Evolutionary conservation across 805 yeast species (phyloP).

Genomic region (Scheffersomyces lignosus): DNA sequence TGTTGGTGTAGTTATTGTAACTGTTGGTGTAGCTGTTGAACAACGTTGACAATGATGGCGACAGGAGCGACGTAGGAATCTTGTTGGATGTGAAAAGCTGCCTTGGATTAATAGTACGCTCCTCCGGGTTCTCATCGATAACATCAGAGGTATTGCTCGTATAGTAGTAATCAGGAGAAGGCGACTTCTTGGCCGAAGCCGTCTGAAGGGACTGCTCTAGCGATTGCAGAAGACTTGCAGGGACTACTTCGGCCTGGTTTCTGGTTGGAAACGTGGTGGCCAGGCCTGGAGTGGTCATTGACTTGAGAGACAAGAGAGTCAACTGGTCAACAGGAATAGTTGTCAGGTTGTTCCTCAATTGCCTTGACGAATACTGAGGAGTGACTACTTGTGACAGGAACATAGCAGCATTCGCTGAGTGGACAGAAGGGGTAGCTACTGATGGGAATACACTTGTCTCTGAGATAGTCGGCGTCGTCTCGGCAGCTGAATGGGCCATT

Average conservation of each 20-base stretch:
- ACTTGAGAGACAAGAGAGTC: background rate
- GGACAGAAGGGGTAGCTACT: background rate
- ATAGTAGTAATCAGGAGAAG: conserved; percentile 6
- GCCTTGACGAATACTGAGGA: background rate
- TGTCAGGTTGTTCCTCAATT: background rate
- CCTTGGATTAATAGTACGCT: conserved; percentile 13
- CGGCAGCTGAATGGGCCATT: background rate
- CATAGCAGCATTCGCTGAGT: background rate
- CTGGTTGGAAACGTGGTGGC: background rate
- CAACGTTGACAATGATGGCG: conserved; percentile 7
- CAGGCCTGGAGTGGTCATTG: background rate
- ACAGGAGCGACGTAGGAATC: conserved; percentile 7
- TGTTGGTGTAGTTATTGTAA: background rate
- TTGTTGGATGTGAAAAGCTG: conserved; percentile 10
- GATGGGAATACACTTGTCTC: background rate
- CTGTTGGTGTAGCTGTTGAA: conserved; percentile 2
- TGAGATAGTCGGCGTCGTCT: background rate
- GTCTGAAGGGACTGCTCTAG: too few species aligned
- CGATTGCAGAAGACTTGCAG: too few species aligned
- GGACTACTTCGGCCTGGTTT: too few species aligned
- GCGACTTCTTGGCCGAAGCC: background rate
- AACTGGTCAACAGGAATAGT: background rate
- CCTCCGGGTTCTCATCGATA: conserved; percentile 2
- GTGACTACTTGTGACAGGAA: background rate
- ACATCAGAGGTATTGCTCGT: background rate